Base-by-base conservation (phyloP, 306 rosid species). In the Fragaria vesca region DNA sequence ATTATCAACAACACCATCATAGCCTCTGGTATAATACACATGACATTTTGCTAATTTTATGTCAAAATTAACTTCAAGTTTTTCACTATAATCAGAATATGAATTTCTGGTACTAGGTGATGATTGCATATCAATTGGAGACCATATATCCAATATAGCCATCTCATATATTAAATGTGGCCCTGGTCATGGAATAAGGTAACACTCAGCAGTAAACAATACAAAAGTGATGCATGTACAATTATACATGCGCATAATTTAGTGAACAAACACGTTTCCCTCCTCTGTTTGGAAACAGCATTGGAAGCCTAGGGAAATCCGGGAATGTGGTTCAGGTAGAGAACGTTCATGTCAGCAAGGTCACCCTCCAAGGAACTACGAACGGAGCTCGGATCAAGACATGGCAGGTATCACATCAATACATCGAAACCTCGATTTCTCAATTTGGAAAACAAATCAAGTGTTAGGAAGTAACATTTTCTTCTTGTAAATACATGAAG, bases 321-420 rank as follows among this genome's bases (percentile, higher is more conserved):
- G 86, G 84, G 13, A 86, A 80, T 65, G 71, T 66, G 38, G 85
- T 79, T 54, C 74, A 79, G 71, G 84, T 86, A 20, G 80, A 83
- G 79, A 79, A 81, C 71, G 76, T 81, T 72, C 74, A 47, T 58
- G 83, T 83, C n/a, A 83, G 83, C 42, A 42, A 68, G 12, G 83
- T 82, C 60, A 66, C 68, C 66, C 79, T 86, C 58, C 67, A 72
- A 10, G 75, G 78, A 54, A 83, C 84, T 21, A 76, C 82, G 40
- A 84, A 84, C 40, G 86, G 86, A 81, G 86, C 84, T 71, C 81
- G 85, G 66, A 84, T 84, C 76, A 84, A 84, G 76, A 79, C 90
- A 38, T 84, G 83, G 85, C 86, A 84, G 78, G 85, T 84, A 80
- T 32, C 7, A 1, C 12, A 30, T 8, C 2, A 42, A n/a, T 11